Conservation (phyloP, 192 early-diverging fungal species). For the Rhizophagus sp. region DNA sequence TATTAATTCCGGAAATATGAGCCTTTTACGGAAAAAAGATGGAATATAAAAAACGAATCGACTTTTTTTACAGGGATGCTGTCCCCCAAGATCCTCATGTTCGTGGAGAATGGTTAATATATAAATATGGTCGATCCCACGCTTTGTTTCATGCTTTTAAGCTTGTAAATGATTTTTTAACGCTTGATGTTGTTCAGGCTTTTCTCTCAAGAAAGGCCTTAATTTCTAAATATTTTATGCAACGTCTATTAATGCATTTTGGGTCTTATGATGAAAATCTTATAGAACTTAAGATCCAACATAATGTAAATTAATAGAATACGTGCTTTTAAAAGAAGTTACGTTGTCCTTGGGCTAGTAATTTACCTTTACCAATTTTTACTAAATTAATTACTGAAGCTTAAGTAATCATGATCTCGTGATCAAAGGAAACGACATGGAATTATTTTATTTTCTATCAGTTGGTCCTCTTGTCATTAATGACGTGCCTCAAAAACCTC, state of each 20-base stretch:
- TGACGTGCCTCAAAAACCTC: neutral
- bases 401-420: neutral
- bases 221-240: constrained; percentile 13
- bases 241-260: constrained; percentile 13
- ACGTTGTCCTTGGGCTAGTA: neutral
- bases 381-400: neutral
- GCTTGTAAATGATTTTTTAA: neutral
- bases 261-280: neutral
- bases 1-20: neutral
- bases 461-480: neutral
- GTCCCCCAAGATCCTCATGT: too few relatives aligned
- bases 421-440: constrained; percentile 21
- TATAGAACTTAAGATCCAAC: neutral
- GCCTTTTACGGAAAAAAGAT: too few relatives aligned
- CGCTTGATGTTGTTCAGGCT: neutral
- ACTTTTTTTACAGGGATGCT: too few relatives aligned
- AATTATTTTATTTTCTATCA: constrained; percentile 5
- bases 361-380: neutral
- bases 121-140: constrained; percentile 10
- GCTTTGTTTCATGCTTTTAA: constrained; percentile 13
- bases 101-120: neutral
- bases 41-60: too few relatives aligned
- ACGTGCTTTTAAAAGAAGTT: neutral
- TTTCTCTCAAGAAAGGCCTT: neutral
- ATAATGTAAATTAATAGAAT: neutral